Evolutionary conservation across 2,329 filamentous ascomycete genomes (phyloP).

Genomic region (Domatiomyces globalis): DNA sequence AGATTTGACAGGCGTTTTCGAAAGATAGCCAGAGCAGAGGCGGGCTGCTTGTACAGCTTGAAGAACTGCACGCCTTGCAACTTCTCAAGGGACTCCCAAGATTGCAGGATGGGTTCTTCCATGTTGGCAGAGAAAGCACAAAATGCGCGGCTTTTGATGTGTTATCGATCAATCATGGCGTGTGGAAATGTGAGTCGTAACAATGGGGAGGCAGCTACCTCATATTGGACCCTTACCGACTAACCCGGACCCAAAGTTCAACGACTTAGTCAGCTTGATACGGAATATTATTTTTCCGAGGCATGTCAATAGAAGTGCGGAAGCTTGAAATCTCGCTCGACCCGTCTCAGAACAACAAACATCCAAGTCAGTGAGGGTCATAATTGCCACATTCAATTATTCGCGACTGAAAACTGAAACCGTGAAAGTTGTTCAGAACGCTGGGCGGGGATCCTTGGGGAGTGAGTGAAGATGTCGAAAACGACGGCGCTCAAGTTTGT

Average conservation of each 20-base stretch:
- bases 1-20: slow-evolving; percentile 90
- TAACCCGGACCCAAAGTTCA: neutral
- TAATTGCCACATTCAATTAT: no score
- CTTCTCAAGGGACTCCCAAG: slow-evolving; percentile 83
- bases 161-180: neutral
- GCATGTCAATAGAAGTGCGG: neutral
- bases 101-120: slow-evolving; percentile 31
- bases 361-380: no score
- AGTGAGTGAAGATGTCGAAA: slow-evolving; percentile 4
- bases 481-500: slow-evolving; percentile 50
- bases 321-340: no score
- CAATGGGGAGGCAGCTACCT: neutral
- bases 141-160: neutral
- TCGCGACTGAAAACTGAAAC: neutral
- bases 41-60: slow-evolving; percentile 89
- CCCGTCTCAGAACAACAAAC: no score
- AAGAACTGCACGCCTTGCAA: slow-evolving; percentile 80
- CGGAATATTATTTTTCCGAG: neutral
- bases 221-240: no score
- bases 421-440: no score
- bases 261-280: neutral
- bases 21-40: slow-evolving; percentile 88
- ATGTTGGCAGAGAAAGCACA: slow-evolving; percentile 2
- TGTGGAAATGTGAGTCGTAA: neutral
- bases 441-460: no score